Evolutionary conservation across 139 green algal genomes (phyloP), one percentile per base, ranked within the genome.

Genomic region (Closterium sp.): DNA sequence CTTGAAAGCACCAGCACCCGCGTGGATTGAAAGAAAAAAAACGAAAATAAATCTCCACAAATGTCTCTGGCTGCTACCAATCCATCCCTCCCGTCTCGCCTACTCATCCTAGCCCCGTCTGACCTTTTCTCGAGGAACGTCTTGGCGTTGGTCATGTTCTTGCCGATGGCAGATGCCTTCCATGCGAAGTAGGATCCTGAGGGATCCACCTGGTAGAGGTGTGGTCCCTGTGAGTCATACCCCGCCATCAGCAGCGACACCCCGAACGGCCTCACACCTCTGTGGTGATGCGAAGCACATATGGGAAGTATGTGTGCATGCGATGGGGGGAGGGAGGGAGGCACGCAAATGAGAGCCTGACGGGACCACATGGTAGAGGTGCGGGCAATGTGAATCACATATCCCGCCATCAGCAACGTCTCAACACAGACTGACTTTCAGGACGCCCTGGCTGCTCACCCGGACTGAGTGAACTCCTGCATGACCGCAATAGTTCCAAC

Each of bases 151-250:
- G 94, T 94, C 97, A 98, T 99, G 96, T 99, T 99, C 95, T 99
- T 99, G 91, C 98, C 98, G 62, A 99, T 99, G n/a, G 98, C 98
- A 11, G 95, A 97, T 1, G 98, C 98, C 95, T 99, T 99, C 97
- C 98, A 99, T 0, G 98, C 98, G 96, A 99, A 99, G 95, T 99
- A 99, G 19, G 98, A 98, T 45, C 98, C 98, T 1, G 96, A 98
- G 22, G 98, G 98, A 92, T 99, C 98, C 32, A 99, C 95, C 96
- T 99, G 98, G 95, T 99, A 99, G 87, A 99, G 96, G 96, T 99
- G 98, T 28, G 98, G 98, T 32, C 98, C 95, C 88, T 98, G 96
- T 31, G 98, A 97, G 92, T 99, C 98, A 84, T 97, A 98, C 3
- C 98, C 98, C 10, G 98, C 98, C 93, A 99, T 96, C 85, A 99